Base-by-base conservation (phyloP, 2,329 filamentous ascomycete species). In the Hypoxylon sp. region DNA sequence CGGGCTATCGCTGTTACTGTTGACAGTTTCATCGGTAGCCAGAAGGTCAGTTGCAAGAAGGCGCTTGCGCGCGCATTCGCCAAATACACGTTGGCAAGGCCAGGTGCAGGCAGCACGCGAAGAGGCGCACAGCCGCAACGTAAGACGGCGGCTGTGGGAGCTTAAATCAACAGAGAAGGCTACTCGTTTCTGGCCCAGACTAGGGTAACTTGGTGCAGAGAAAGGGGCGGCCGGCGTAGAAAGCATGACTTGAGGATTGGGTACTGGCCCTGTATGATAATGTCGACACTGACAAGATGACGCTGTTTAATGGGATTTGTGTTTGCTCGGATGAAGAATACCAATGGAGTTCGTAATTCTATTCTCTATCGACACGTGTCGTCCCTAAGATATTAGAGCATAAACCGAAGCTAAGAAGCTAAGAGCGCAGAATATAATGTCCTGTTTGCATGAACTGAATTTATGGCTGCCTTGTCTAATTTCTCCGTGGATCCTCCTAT, bases 1-100 rank as follows among this genome's bases (percentile, higher is more conserved):
- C 93, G 96, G 48, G 96, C 96, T 64, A 99, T 99, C 77, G 94
- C 95, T 13, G 96, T 99, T 6, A 97, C 96, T 0, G 93, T 99
- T 2, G 95, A 98, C 73, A 97, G 93, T 62, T 99, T 99, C 77
- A 93, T 99, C 48, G 93, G 92, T 68, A 97, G 93, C 75, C 96
- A 99, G 80, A 99, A 99, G 85, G 90, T 98, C 76, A 97, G 93
- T 83, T 96, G 93, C 83, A 99, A 98, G 88, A 98, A 97, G 85
- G 94, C 96, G 14, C 87, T 99, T 49, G 92, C 94, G 0, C 88
- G 96, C 66, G 94, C 96, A 3, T 99, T 99, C 84, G 94, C 96
- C 76, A 99, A 99, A 85, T 99, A 98, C 79, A 93, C 91, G 1
- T 80, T 90, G 56, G 84, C 83, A 6, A 80, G 86, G 69, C 85